A percentile compares a stretch with the other conserved stretches of the same genome.
Conservation (phyloP, 441 rosid genomes). For the Corymbia calophylla region DNA sequence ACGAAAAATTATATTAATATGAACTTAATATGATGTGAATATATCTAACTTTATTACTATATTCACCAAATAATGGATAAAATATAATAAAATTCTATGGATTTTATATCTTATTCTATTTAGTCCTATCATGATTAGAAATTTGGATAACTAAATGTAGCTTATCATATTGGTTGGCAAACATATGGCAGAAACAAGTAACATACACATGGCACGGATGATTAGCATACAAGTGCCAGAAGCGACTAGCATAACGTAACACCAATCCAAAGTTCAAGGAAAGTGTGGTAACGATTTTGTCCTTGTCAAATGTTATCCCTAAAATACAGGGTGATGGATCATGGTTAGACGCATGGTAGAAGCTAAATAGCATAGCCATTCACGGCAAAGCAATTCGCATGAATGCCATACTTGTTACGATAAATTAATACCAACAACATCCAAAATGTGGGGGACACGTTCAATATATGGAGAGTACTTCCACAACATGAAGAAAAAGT, state of each 20-base stretch:
- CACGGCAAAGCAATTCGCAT: too few species aligned
- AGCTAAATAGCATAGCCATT: not conserved
- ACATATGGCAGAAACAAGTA: not conserved
- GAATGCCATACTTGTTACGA: not conserved
- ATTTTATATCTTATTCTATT: too few species aligned
- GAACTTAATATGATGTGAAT: too few species aligned
- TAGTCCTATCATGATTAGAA: too few species aligned
- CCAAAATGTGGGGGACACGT: not conserved
- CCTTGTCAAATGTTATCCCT: not conserved
- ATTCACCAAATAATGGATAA: too few species aligned
- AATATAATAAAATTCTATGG: too few species aligned
- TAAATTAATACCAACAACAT: not conserved
- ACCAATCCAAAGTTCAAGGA: not conserved
- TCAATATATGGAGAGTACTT: not conserved
- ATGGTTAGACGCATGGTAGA: not conserved
- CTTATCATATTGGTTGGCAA: not conserved
- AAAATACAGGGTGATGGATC: not conserved
- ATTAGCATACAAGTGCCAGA: not conserved
- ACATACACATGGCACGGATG: not conserved
- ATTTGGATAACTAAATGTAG: too few species aligned
- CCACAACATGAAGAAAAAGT: not conserved
- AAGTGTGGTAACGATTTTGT: not conserved
- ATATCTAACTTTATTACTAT: too few species aligned
- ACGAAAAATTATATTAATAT: too few species aligned
- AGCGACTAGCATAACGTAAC: not conserved